A percentile compares a stretch with the other conserved stretches of the same genome.
phyloP scores from a whole-genome alignment of 306 rosid species.

The Acmispon strigosus region DNA sequence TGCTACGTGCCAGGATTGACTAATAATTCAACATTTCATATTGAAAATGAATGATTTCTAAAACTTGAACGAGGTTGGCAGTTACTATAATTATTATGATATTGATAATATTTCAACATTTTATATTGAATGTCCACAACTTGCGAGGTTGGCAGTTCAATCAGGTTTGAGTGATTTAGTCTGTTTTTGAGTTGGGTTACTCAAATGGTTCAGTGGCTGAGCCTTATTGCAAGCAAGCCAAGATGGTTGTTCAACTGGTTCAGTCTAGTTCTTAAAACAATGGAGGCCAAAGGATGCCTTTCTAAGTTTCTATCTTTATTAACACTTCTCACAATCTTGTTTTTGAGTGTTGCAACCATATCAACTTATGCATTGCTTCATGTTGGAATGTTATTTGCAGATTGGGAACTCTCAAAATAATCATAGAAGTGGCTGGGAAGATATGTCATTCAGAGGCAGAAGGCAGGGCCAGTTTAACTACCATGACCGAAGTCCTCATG shows the following conservation, averaged over 20 bases:
- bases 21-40: too few relatives aligned
- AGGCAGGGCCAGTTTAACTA: background rate
- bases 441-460: background rate
- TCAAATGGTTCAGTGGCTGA: background rate
- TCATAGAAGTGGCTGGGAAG: background rate
- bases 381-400: conserved; percentile 20
- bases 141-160: background rate
- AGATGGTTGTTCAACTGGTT: background rate
- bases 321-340: too few relatives aligned
- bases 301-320: background rate
- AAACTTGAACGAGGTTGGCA: too few relatives aligned
- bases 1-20: too few relatives aligned
- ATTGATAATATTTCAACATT: background rate
- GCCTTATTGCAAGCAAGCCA: background rate
- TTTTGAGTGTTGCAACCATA: background rate
- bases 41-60: too few relatives aligned
- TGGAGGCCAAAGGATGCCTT: background rate
- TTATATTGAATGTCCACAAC: background rate
- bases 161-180: background rate
- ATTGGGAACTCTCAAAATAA: background rate
- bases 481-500: background rate
- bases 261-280: background rate
- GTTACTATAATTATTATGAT: background rate
- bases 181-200: background rate
- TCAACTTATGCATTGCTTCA: background rate